Conservation (phyloP, 164 flowering plant species). For the Taxillus chinensis region DNA sequence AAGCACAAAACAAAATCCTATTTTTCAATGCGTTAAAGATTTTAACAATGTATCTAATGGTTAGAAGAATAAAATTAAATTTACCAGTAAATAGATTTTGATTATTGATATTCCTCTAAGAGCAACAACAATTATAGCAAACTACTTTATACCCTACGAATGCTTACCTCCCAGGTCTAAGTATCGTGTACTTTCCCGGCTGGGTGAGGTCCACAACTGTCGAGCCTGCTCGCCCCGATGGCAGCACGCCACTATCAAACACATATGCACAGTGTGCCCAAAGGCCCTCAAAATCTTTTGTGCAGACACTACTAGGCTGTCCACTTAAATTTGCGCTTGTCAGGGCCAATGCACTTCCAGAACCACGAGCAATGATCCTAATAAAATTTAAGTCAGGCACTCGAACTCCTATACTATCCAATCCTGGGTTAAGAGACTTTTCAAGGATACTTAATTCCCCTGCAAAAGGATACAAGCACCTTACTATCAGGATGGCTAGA, state of each 20-base stretch:
- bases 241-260: slow-evolving; percentile 79
- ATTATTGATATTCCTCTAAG: no score
- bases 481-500: no score
- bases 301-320: slow-evolving; percentile 69
- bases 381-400: slow-evolving; percentile 92
- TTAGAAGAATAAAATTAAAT: no score
- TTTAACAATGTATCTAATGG: no score
- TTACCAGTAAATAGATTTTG: no score
- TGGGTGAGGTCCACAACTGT: slow-evolving; percentile 76
- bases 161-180: slow-evolving; percentile 83
- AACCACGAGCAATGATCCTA: slow-evolving; percentile 59
- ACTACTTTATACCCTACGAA: background rate
- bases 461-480: slow-evolving; percentile 16
- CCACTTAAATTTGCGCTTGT: slow-evolving; percentile 93
- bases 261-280: slow-evolving; percentile 89
- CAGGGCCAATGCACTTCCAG: slow-evolving; percentile 78
- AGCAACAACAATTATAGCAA: no score
- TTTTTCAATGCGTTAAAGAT: no score
- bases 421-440: slow-evolving; percentile 83
- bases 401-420: slow-evolving; percentile 83
- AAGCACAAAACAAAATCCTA: no score
- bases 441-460: slow-evolving; percentile 84
- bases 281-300: slow-evolving; percentile 69
- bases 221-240: slow-evolving; percentile 89
- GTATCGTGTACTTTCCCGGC: slow-evolving; percentile 64